Evolutionary conservation across 331 rosid genomes (phyloP).

Genomic region (Quercus lobata): DNA sequence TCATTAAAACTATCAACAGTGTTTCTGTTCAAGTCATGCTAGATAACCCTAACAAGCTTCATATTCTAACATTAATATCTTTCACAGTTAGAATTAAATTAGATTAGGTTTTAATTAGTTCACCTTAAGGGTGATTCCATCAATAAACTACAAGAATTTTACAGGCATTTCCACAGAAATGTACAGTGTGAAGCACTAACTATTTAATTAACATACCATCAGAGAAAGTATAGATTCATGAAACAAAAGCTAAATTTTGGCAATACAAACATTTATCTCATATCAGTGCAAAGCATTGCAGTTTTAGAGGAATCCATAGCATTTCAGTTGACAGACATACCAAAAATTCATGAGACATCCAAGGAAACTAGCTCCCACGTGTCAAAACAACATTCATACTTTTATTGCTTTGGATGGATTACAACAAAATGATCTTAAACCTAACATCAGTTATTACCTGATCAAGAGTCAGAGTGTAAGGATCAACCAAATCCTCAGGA

Average conservation of each 20-base stretch:
- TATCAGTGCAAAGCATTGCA: background rate
- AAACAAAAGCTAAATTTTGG: background rate
- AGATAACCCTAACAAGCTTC: background rate
- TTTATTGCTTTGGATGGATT: conserved; percentile 1
- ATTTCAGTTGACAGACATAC: too few species aligned
- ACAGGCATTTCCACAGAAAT: background rate
- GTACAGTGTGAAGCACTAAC: background rate
- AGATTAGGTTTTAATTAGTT: background rate
- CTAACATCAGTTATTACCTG: conserved; percentile 55
- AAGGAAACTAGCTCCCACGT: background rate
- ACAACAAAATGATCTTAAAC: conserved; percentile 4
- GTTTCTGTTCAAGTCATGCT: background rate
- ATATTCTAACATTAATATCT: background rate
- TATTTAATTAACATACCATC: background rate
- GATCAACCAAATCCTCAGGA: conserved; percentile 65
- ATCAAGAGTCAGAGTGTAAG: conserved; percentile 52
- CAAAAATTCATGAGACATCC: too few species aligned
- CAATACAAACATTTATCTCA: background rate
- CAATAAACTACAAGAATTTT: background rate
- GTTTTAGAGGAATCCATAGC: too few species aligned
- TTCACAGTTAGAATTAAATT: background rate
- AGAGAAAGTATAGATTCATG: background rate
- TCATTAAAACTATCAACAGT: background rate
- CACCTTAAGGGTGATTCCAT: background rate
- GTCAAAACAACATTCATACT: conserved; percentile 14